Conservation (phyloP, 257 asterid species). For the Nicotiana paniculata region DNA sequence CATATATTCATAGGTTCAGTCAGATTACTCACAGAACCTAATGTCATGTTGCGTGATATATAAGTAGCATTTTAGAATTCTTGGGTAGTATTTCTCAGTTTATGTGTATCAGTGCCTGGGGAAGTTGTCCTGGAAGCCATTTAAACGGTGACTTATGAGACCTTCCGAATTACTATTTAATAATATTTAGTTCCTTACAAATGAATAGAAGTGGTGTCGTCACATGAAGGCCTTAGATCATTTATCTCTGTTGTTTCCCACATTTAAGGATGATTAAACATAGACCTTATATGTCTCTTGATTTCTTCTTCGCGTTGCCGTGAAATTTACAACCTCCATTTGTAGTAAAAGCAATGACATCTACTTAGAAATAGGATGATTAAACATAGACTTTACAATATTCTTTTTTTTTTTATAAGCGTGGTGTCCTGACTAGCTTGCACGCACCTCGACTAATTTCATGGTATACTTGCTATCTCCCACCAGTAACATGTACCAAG, state of each 20-base stretch:
- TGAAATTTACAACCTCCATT: no score
- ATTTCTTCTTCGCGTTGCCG: background rate
- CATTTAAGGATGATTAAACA: background rate
- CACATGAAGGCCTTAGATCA: background rate
- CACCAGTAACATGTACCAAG: no score
- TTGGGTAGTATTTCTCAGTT: background rate
- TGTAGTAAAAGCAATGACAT: no score
- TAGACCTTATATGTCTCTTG: background rate
- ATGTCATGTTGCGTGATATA: background rate
- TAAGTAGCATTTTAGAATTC: background rate
- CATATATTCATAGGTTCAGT: no score
- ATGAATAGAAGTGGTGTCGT: background rate
- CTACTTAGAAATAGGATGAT: background rate
- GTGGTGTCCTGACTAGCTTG: no score
- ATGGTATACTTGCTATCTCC: no score
- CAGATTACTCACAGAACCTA: no score
- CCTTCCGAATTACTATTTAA: background rate
- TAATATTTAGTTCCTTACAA: background rate
- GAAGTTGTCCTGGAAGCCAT: background rate
- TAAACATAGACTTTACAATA: background rate
- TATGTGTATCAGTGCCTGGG: background rate
- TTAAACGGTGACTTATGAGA: background rate
- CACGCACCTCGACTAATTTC: no score
- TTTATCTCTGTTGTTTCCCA: background rate
- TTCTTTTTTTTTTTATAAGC: no score